Evolutionary conservation across 371 early-diverging fungal genomes (phyloP), one percentile per base, ranked within the genome.

Genomic region (Choanephora cucurbitarum): DNA sequence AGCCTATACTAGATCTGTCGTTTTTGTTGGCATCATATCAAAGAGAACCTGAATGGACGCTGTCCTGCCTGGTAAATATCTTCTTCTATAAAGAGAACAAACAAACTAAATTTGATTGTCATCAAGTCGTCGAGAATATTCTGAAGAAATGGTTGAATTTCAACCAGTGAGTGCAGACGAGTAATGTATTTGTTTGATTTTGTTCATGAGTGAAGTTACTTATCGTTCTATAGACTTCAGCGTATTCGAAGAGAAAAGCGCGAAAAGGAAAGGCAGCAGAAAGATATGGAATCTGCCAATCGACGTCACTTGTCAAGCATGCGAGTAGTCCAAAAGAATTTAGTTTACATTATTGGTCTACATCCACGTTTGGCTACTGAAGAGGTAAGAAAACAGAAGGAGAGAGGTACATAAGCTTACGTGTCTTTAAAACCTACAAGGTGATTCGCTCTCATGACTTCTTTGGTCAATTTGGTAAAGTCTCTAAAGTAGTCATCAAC

Each of bases 401-500:
- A 44, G 18, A 44, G 3, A 10, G 3, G 10, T 9, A 3, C 5
- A 18, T 17, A 5, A 23, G 23, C 23, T 23, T 14, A 4, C 6
- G 5, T 23, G 4, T 19, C 45, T 23, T n/a, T 8, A 6, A 32
- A 23, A 37, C 1, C 18, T 34, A 13, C 11, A 33, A 58, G 52
- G 45, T 62, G 49, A 49, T 52, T 64, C 91, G 57, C 78, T 87
- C 44, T 55, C 79, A 82, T 51, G 96, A 96, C 41, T 94, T 92
- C 66, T 96, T 98, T 82, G 96, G 95, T 18, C 94, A 95, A 73
- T 97, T 89, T 75, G 98, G 98, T 41, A 94, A 92, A 58, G 94
- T 98, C 44, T 77, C 83, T 37, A 91, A 94, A 66, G 85, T 97
- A 14, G 93, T 95, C 31, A 79, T 94, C 32, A 91, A 88, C 62